Evolutionary conservation across 352 stramenopile genomes (phyloP), one percentile per base, ranked within the genome.

Genomic region (Pythium dissimile): DNA sequence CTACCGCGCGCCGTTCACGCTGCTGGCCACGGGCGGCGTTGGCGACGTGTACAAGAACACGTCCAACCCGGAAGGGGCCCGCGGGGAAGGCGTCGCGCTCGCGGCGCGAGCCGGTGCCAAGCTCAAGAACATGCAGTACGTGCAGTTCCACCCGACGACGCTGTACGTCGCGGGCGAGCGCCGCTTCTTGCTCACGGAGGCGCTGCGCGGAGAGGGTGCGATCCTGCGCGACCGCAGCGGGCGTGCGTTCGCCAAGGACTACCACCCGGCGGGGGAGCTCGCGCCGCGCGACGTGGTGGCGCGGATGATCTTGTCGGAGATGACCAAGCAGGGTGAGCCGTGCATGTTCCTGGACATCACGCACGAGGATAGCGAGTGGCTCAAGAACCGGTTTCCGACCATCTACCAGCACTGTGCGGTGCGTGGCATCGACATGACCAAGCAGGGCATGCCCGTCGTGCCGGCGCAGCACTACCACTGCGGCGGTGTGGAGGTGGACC

Each of bases 101-200:
- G 94, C 92, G 10, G 75, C 78, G 9, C 73, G 92, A 41, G 84
- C 77, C 10, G 86, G 75, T 18, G 81, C 82, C 16, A 71, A 67
- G 48, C 74, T 93, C 27, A 84, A 91, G 66, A 91, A 97, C 66
- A 92, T 98, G 87, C 92, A 98, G 73, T 98, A 97, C 64, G 90
- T 98, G 23, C 94, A 98, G 74, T 98, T 98, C 62, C 94, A 98
- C 69, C 94, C 94, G 8, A 98, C 94, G 8, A 96, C 94, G 18
- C 62, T 98, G n/a, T 96, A 82, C 67, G 84, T 98, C 23, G 89
- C 91, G 1, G 69, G 75, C 16, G 86, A 97, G 67, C 73, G 86
- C 32, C 83, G 92, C 32, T 98, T 98, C 59, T 56, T 98, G 24
- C 61, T 98, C 15, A 97, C 91, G 0, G 94, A 98, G 69, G 93